Conservation (phyloP, 2,329 filamentous ascomycete species). For the Ceratocystis albifundus region DNA sequence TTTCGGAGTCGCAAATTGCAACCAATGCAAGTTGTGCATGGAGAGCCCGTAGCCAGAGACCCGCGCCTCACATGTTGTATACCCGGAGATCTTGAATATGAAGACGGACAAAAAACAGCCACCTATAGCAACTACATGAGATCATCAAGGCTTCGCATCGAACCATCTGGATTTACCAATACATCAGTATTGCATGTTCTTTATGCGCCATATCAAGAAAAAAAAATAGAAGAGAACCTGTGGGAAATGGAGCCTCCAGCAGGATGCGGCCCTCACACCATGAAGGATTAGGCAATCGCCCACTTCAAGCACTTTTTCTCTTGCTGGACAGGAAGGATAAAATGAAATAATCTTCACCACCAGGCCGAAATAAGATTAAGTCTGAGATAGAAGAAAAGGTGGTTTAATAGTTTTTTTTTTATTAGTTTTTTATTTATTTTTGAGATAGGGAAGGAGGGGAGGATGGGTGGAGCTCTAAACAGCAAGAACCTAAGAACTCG, state of each 20-base stretch:
- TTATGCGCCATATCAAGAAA: not conserved
- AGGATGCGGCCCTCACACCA: not conserved
- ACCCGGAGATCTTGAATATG: not conserved
- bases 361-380: not conserved
- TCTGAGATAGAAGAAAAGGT: not conserved
- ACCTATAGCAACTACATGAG: not conserved
- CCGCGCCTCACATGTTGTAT: not conserved
- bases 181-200: conserved; percentile 5
- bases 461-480: no score
- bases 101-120: not conserved
- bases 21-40: not conserved
- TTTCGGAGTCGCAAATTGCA: no score
- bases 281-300: not conserved
- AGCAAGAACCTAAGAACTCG: not conserved
- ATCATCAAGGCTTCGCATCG: conserved; percentile 4
- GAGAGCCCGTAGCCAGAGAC: not conserved
- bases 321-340: not conserved
- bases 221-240: not conserved
- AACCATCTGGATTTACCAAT: not conserved
- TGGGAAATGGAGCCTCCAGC: not conserved
- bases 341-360: not conserved
- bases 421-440: no score
- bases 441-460: no score
- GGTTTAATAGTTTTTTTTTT: no score
- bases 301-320: not conserved